Conservation (phyloP, 225 moss, liverwort and hornwort species). For the Thuidium tamariscinum region DNA sequence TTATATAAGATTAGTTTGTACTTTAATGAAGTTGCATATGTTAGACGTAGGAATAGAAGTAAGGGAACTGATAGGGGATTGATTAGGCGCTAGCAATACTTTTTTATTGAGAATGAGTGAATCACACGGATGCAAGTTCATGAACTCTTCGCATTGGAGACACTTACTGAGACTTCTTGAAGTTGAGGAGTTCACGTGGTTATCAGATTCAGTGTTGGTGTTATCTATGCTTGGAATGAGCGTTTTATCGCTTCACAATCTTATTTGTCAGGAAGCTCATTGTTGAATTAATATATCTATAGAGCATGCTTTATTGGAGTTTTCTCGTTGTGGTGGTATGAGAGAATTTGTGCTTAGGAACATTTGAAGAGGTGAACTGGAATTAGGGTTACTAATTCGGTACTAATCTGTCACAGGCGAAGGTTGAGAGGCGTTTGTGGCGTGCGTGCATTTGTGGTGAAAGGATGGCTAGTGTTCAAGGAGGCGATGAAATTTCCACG, state of each 20-base stretch:
- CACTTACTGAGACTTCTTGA: too few species aligned
- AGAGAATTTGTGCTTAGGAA: neutral
- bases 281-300: neutral
- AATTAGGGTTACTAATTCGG: neutral
- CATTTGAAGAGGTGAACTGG: neutral
- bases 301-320: neutral
- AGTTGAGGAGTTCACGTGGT: too few species aligned
- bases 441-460: neutral
- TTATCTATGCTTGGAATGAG: neutral
- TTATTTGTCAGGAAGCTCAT: too few species aligned
- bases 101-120: too few species aligned
- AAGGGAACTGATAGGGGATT: too few species aligned
- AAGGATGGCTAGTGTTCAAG: neutral
- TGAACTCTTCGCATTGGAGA: too few species aligned
- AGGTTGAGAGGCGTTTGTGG: neutral
- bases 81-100: too few species aligned
- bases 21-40: too few species aligned
- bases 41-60: too few species aligned
- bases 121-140: too few species aligned
- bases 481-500: neutral
- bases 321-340: neutral
- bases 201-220: too few species aligned
- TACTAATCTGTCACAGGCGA: neutral
- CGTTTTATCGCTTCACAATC: neutral
- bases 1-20: too few species aligned